A percentile compares a stretch with the other conserved stretches of the same genome.
phyloP scores from a whole-genome alignment of 2,329 filamentous ascomycete species.

The Biscogniauxia mediterranea region DNA sequence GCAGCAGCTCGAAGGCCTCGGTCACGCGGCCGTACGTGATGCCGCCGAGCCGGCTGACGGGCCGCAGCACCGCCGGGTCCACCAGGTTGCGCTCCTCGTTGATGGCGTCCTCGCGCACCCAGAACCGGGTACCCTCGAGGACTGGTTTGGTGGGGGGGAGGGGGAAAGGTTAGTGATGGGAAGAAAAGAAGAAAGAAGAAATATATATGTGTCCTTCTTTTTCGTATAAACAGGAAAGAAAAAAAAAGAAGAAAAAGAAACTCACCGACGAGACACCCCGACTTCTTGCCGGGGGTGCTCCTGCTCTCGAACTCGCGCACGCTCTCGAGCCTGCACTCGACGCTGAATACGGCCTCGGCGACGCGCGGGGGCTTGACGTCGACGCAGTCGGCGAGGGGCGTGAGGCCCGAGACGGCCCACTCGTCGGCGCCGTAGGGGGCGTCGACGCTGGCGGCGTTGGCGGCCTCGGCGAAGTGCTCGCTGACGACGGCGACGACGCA shows the following conservation, averaged over 20 bases:
- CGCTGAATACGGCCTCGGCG: slow-evolving; percentile 75
- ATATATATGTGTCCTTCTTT: too few relatives aligned
- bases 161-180: too few relatives aligned
- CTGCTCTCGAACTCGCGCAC: slow-evolving; percentile 75
- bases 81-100: slow-evolving; percentile 73
- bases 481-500: slow-evolving; percentile 86
- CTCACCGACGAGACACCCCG: slow-evolving; percentile 59
- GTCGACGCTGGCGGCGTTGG: slow-evolving; percentile 78
- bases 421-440: slow-evolving; percentile 74
- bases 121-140: slow-evolving; percentile 82
- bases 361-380: slow-evolving; percentile 72
- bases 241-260: neutral
- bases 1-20: slow-evolving; percentile 69
- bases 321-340: slow-evolving; percentile 78
- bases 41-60: slow-evolving; percentile 77
- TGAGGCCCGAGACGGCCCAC: slow-evolving; percentile 76
- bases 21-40: slow-evolving; percentile 76
- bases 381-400: slow-evolving; percentile 61
- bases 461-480: slow-evolving; percentile 82
- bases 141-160: slow-evolving; percentile 37
- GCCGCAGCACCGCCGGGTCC: slow-evolving; percentile 72
- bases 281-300: slow-evolving; percentile 68
- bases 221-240: too few relatives aligned
- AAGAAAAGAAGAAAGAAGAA: neutral
- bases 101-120: slow-evolving; percentile 84